Conservation (phyloP, 2,329 filamentous ascomycete genomes). For the Colletotrichum orchidophilum region DNA sequence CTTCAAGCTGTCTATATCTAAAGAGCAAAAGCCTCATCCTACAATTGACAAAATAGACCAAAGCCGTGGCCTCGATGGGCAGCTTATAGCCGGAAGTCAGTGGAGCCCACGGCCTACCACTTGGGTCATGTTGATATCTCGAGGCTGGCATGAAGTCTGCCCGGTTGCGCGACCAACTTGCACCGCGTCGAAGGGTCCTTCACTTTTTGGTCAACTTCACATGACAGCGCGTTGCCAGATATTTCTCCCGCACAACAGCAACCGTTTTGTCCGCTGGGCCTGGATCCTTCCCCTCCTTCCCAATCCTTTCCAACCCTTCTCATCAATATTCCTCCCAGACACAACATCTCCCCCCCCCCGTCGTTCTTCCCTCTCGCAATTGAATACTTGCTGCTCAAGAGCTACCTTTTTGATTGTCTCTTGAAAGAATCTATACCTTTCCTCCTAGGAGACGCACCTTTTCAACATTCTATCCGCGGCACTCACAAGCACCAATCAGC, state of each 20-base stretch:
- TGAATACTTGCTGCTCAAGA: too few relatives aligned
- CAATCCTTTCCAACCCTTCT: not conserved
- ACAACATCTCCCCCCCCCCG: not conserved
- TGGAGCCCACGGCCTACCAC: not conserved
- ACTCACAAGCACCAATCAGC: not conserved
- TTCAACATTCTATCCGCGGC: not conserved
- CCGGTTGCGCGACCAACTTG: not conserved
- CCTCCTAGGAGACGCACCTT: not conserved
- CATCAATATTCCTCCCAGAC: not conserved
- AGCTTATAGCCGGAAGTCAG: not conserved
- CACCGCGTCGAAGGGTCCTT: not conserved
- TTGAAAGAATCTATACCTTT: not conserved
- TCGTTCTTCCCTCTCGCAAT: not conserved
- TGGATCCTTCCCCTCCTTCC: not conserved
- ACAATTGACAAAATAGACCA: not conserved
- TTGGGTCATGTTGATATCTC: not conserved
- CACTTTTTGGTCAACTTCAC: not conserved
- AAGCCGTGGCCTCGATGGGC: not conserved
- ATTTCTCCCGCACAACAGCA: not conserved
- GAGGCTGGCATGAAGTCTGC: not conserved
- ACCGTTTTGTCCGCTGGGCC: not conserved
- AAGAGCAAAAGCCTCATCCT: not conserved
- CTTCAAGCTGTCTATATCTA: not conserved
- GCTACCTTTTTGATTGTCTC: not conserved
- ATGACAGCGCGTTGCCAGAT: not conserved